A percentile compares a stretch with the other conserved stretches of the same genome.
Conservation (phyloP, 2,329 filamentous ascomycete species). For the Colletotrichum sp. region DNA sequence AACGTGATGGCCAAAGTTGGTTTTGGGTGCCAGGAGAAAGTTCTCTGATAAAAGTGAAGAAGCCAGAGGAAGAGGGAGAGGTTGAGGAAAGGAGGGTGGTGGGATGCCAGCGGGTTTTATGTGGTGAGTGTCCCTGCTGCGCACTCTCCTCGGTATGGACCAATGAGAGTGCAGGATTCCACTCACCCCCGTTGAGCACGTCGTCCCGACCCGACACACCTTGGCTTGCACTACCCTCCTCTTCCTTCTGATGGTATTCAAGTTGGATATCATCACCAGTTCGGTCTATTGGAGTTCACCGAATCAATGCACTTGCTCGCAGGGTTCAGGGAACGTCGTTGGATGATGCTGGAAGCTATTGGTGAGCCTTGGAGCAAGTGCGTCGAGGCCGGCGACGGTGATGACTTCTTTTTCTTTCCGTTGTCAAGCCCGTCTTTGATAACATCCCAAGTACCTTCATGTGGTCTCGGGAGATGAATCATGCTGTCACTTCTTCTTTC, state of each 20-base stretch:
- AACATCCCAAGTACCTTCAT: background rate
- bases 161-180: constrained; percentile 12
- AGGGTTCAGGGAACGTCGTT: background rate
- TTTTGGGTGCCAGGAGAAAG: background rate
- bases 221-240: background rate
- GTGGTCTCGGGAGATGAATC: background rate
- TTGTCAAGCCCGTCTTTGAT: background rate
- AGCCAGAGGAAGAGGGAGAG: constrained; percentile 1
- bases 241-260: background rate
- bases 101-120: constrained; percentile 22
- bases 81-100: constrained; percentile 11
- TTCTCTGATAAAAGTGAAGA: background rate
- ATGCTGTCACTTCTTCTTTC: background rate
- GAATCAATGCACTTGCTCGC: background rate
- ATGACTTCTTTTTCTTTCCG: background rate
- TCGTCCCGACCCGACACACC: background rate
- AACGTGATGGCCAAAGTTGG: background rate
- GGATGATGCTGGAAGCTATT: background rate
- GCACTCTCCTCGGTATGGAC: constrained; percentile 6
- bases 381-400: background rate
- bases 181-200: background rate
- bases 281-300: background rate
- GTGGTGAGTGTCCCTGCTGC: constrained; percentile 16
- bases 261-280: background rate
- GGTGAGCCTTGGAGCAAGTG: background rate